These are phyloP conservation scores for Suillus cothurnatus DNA, from an alignment of 768 basidiomycete species.

Conservation along the genomic window DNA sequence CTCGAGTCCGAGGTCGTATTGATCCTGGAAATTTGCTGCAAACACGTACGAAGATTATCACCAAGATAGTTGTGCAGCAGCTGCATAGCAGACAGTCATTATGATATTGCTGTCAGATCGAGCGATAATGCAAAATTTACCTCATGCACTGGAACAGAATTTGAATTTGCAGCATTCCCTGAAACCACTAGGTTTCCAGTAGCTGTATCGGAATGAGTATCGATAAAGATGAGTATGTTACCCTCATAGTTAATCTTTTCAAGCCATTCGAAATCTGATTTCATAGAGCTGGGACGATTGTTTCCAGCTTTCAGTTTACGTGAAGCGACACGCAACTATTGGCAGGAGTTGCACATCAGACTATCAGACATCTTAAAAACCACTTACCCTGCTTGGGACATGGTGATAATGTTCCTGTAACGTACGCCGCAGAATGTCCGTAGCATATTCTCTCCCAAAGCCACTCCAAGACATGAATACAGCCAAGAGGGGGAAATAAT, in stretches of 20 bases:
- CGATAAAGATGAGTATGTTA: neutral
- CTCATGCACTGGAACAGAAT: neutral
- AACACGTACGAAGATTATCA: accelerated
- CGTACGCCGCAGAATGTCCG: neutral
- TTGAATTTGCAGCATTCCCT: neutral
- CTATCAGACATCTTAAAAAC: neutral
- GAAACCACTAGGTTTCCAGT: neutral
- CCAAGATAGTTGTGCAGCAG: neutral
- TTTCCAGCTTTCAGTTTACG: neutral
- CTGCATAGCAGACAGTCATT: too few relatives aligned
- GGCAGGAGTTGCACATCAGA: too few relatives aligned
- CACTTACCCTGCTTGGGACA: neutral
- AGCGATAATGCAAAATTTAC: neutral
- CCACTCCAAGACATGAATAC: too few relatives aligned
- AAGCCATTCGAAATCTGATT: neutral
- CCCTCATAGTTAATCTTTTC: neutral
- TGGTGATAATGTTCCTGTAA: neutral
- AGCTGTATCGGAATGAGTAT: neutral
- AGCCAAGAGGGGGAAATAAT: too few relatives aligned
- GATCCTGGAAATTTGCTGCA: neutral
- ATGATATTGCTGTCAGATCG: too few relatives aligned
- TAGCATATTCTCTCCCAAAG: too few relatives aligned
- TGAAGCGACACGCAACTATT: neutral
- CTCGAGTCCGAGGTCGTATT: accelerated
- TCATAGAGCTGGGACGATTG: neutral